phyloP scores from a whole-genome alignment of 257 asterid genomes.

The Gardenia jasminoides region DNA sequence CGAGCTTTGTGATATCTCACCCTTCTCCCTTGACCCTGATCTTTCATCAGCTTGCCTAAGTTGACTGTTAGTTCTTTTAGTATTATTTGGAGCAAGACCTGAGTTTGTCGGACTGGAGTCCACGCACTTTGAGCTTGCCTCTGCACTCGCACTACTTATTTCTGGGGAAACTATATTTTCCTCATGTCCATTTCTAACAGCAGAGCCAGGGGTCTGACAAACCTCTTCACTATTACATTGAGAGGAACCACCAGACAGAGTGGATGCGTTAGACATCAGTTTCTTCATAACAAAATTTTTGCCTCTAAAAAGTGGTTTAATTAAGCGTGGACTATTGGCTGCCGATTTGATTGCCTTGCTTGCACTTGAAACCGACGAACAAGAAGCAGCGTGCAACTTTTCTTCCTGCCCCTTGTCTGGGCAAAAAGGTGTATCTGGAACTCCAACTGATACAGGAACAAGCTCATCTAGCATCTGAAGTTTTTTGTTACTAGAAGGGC shows the following conservation, averaged over 20 bases:
- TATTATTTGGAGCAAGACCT: constrained; percentile 22
- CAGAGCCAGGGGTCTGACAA: constrained; percentile 35
- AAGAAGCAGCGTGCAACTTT: constrained; percentile 29
- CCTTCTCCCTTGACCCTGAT: constrained; percentile 56
- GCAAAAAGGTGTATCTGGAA: constrained; percentile 21
- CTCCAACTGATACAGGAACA: constrained; percentile 27
- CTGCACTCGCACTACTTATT: constrained; percentile 32
- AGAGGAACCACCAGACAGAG: constrained; percentile 27
- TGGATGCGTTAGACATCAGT: constrained; percentile 20
- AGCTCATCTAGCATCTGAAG: constrained; percentile 29
- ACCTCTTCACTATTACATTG: constrained; percentile 29
- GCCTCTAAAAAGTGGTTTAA: constrained; percentile 36
- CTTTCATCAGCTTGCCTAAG: constrained; percentile 41
- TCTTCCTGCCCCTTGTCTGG: constrained; percentile 27
- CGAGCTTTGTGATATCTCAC: constrained; percentile 74
- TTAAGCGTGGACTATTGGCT: constrained; percentile 27
- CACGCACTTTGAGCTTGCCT: constrained; percentile 26
- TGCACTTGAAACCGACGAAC: constrained; percentile 24
- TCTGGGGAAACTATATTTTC: constrained; percentile 35
- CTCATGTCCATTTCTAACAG: constrained; percentile 24
- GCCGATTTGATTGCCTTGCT: constrained; percentile 35
- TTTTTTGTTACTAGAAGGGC: constrained; percentile 21
- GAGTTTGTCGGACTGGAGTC: constrained; percentile 29
- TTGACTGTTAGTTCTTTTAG: constrained; percentile 34
- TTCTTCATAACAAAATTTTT: constrained; percentile 51